A percentile compares a stretch with the other conserved stretches of the same genome.
Evolutionary conservation across 345 rosid species (phyloP).

Genomic region (Pelargonium nanum): DNA sequence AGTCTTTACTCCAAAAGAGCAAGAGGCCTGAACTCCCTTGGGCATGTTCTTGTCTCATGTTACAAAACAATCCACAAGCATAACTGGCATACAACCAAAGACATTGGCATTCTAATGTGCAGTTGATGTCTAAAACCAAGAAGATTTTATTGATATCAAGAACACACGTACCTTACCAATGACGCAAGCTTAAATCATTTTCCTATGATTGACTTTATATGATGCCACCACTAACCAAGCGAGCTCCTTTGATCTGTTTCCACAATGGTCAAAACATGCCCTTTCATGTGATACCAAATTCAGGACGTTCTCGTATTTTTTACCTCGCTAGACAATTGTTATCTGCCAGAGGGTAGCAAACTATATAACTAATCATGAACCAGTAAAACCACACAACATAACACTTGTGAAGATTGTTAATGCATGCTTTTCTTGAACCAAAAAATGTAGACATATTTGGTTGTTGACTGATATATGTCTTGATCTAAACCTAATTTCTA

Average conservation of each 20-base stretch:
- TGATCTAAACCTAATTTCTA: neutral
- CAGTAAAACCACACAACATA: too few relatives aligned
- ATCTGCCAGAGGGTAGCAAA: neutral
- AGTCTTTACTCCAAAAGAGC: too few relatives aligned
- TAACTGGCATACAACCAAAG: too few relatives aligned
- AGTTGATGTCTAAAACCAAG: neutral
- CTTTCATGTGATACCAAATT: too few relatives aligned
- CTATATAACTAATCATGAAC: too few relatives aligned
- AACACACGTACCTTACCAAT: neutral
- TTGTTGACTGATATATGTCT: too few relatives aligned
- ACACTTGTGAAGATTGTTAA: too few relatives aligned
- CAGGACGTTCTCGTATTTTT: neutral
- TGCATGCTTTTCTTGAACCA: too few relatives aligned
- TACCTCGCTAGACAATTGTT: neutral
- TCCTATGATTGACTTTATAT: neutral
- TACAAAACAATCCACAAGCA: too few relatives aligned
- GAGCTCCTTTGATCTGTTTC: neutral
- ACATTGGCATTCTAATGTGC: neutral
- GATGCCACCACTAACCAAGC: neutral
- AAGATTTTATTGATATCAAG: neutral
- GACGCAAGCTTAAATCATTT: neutral
- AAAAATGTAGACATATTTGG: too few relatives aligned
- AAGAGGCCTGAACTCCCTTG: too few relatives aligned
- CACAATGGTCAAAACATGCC: neutral
- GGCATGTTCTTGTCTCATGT: too few relatives aligned